Conservation (phyloP, 345 rosid genomes). For the Kandelia obovata region DNA sequence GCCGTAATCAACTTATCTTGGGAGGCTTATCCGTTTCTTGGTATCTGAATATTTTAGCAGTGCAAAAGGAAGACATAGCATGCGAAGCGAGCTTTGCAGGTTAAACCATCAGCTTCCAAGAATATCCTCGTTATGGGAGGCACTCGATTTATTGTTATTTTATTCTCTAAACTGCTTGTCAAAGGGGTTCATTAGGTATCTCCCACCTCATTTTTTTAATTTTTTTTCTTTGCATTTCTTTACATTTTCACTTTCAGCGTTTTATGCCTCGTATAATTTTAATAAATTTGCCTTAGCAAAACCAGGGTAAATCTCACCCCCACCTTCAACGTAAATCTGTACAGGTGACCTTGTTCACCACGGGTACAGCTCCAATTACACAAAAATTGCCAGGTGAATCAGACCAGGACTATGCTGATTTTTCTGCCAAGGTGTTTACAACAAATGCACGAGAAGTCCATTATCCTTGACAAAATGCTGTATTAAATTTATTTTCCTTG, state of each 20-base stretch:
- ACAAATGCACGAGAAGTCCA: not conserved
- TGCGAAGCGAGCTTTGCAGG: slow-evolving; percentile 62
- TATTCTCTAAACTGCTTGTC: slow-evolving; percentile 83
- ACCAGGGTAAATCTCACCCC: too few relatives aligned
- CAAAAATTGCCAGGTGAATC: slow-evolving; percentile 89
- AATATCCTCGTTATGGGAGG: slow-evolving; percentile 97
- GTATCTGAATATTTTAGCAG: slow-evolving; percentile 31
- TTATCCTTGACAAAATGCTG: not conserved
- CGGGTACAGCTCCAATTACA: slow-evolving; percentile 88
- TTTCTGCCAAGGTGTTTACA: slow-evolving; percentile 70
- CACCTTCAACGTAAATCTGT: slow-evolving; percentile 14
- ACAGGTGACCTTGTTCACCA: slow-evolving; percentile 88
- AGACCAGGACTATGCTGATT: slow-evolving; percentile 74
- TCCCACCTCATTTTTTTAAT: not conserved
- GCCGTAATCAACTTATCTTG: too few relatives aligned
- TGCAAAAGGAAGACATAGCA: slow-evolving; percentile 58
- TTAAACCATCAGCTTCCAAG: slow-evolving; percentile 69
- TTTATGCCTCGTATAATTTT: too few relatives aligned
- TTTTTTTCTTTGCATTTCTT: not conserved
- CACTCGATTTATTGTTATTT: slow-evolving; percentile 79
- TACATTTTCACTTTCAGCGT: not conserved
- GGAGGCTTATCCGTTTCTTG: too few relatives aligned
- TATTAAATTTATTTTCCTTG: not conserved
- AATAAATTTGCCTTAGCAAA: not conserved
- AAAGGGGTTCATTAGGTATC: slow-evolving; percentile 85